Evolutionary conservation across 2,329 filamentous ascomycete genomes (phyloP).

Genomic region (Rhynchosporium graminicola): DNA sequence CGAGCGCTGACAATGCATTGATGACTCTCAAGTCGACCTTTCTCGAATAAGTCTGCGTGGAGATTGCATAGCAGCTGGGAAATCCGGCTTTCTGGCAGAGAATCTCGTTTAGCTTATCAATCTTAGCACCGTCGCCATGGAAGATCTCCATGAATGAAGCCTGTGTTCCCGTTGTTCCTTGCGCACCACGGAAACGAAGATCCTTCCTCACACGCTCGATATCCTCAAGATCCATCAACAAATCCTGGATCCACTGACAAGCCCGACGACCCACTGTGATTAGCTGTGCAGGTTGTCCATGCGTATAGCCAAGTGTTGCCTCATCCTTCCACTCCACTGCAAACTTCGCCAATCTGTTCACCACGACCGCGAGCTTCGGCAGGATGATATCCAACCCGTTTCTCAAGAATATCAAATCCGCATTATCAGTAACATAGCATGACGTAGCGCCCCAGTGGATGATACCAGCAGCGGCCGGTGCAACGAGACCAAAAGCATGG

Average conservation of each 20-base stretch:
- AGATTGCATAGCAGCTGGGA: slow-evolving; percentile 48
- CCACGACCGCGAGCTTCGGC: slow-evolving; percentile 76
- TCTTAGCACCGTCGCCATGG: slow-evolving; percentile 52
- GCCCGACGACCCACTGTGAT: slow-evolving; percentile 47
- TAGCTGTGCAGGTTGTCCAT: slow-evolving; percentile 28
- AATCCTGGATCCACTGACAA: slow-evolving; percentile 71
- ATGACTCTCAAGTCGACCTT: slow-evolving; percentile 82
- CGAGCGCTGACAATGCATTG: slow-evolving; percentile 78
- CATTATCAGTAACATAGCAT: slow-evolving; percentile 56
- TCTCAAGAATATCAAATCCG: slow-evolving; percentile 75
- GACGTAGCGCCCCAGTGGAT: slow-evolving; percentile 67
- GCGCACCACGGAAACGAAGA: slow-evolving; percentile 71
- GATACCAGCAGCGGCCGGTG: slow-evolving; percentile 69
- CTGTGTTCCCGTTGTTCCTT: slow-evolving; percentile 70
- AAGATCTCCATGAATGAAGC: slow-evolving; percentile 48
- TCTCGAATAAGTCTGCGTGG: slow-evolving; percentile 71
- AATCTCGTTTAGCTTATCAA: slow-evolving; percentile 55
- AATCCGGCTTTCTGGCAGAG: slow-evolving; percentile 60
- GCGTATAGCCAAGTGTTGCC: slow-evolving; percentile 67
- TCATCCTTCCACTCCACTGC: slow-evolving; percentile 71
- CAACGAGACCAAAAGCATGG: slow-evolving; percentile 71
- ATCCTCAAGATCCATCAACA: slow-evolving; percentile 73
- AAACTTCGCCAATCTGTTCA: slow-evolving; percentile 72
- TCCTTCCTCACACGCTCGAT: slow-evolving; percentile 69
- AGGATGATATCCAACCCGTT: slow-evolving; percentile 66